Evolutionary conservation across 2,329 filamentous ascomycete genomes (phyloP).

Genomic region (Trichophaea hybrida): DNA sequence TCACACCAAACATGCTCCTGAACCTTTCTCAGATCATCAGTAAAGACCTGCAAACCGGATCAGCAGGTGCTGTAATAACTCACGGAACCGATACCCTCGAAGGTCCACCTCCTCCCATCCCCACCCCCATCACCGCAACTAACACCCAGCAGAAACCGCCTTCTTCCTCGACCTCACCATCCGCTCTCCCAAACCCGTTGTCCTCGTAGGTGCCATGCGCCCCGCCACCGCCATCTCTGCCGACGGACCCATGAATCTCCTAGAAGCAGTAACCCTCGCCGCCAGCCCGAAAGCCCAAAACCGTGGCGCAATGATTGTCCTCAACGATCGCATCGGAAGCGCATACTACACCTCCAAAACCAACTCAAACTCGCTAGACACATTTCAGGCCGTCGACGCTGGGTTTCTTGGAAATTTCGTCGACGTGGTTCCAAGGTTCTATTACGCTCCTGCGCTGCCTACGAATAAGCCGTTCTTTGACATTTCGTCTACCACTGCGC

Average conservation of each 20-base stretch:
- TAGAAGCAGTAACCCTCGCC: neutral
- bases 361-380: neutral
- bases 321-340: neutral
- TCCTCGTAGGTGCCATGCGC: neutral
- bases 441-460: neutral
- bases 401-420: neutral
- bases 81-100: neutral
- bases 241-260: neutral
- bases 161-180: neutral
- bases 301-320: neutral
- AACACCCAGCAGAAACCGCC: neutral
- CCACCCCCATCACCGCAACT: too few relatives aligned
- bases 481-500: neutral
- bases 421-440: neutral
- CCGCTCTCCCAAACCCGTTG: neutral
- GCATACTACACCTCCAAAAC: neutral
- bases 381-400: neutral
- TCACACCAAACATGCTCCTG: neutral
- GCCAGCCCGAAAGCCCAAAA: neutral
- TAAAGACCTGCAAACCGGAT: neutral
- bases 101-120: too few relatives aligned
- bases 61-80: neutral
- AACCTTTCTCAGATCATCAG: neutral
- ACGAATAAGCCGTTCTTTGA: neutral
- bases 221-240: neutral